Percentiles rank a stretch among this genome's conserved stretches.
phyloP scores from a whole-genome alignment of 257 asterid genomes.

The Asclepias syriaca region DNA sequence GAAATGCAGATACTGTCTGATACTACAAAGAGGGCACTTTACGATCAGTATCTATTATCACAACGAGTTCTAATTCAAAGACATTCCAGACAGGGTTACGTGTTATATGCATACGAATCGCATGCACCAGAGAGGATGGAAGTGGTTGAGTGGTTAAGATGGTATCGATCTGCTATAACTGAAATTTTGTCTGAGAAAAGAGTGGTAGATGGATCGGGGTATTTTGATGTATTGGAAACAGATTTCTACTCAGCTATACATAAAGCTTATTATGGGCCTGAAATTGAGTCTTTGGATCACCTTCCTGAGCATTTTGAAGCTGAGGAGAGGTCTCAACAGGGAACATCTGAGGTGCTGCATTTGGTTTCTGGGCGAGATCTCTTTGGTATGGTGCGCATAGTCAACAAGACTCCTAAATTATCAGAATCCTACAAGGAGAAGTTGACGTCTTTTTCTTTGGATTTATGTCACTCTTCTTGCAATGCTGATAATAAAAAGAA shows the following conservation, averaged over 20 bases:
- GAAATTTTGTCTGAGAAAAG: slow-evolving; percentile 79
- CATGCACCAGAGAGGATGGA: slow-evolving; percentile 55
- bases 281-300: slow-evolving; percentile 59
- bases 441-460: slow-evolving; percentile 33
- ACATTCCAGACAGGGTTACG: slow-evolving; percentile 37
- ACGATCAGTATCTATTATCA: slow-evolving; percentile 58
- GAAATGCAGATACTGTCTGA: slow-evolving; percentile 80
- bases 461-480: slow-evolving; percentile 24
- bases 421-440: slow-evolving; percentile 34
- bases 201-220: slow-evolving; percentile 77
- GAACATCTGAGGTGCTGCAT: slow-evolving; percentile 79
- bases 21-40: slow-evolving; percentile 72
- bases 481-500: slow-evolving; percentile 19
- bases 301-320: slow-evolving; percentile 94
- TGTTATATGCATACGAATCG: slow-evolving; percentile 42
- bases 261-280: slow-evolving; percentile 87
- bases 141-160: slow-evolving; percentile 90
- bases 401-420: slow-evolving; percentile 46
- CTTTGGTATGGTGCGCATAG: slow-evolving; percentile 77
- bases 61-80: slow-evolving; percentile 34
- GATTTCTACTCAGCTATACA: slow-evolving; percentile 86
- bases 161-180: slow-evolving; percentile 73
- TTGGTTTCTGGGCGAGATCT: slow-evolving; percentile 89
- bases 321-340: slow-evolving; percentile 67
- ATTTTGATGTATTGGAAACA: slow-evolving; percentile 68